phyloP scores from a whole-genome alignment of 2,329 filamentous ascomycete species.

The Cordyceps fumosorosea region DNA sequence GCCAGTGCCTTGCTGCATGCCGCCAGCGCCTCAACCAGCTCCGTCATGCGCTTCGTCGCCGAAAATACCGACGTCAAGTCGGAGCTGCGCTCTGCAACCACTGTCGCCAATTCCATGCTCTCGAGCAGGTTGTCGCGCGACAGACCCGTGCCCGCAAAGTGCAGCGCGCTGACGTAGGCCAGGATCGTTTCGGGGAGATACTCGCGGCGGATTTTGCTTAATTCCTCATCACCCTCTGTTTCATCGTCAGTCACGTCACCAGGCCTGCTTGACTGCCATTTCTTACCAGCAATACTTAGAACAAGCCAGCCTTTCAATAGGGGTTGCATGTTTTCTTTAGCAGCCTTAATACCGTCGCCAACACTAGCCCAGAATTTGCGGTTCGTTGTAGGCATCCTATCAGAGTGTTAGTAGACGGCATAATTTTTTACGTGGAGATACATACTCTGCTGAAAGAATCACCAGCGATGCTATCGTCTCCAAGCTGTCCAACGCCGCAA shows the following conservation, averaged over 20 bases:
- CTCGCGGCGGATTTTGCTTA: constrained; percentile 59
- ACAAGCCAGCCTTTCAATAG: constrained; percentile 61
- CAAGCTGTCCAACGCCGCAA: constrained; percentile 58
- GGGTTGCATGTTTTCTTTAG: constrained; percentile 51
- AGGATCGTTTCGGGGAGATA: constrained; percentile 85
- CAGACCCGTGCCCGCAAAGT: constrained; percentile 68
- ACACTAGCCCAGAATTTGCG: constrained; percentile 50
- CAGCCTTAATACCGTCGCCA: constrained; percentile 45
- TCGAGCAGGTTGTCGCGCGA: constrained; percentile 72
- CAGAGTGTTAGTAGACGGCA: constrained; percentile 21
- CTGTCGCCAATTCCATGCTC: constrained; percentile 76
- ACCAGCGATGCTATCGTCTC: constrained; percentile 58
- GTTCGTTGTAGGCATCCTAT: constrained; percentile 27
- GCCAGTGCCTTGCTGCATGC: constrained; percentile 67
- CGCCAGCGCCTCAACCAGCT: constrained; percentile 71
- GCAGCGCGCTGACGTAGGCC: constrained; percentile 73
- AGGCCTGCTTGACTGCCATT: not conserved
- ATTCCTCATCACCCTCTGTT: constrained; percentile 52
- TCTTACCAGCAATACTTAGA: constrained; percentile 47
- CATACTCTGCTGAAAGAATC: constrained; percentile 46
- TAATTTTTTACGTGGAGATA: constrained; percentile 10
- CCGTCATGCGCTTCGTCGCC: constrained; percentile 60
- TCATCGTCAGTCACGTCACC: constrained; percentile 12
- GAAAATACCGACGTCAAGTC: constrained; percentile 61
- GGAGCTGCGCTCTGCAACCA: constrained; percentile 64